Percentiles rank a stretch among this genome's conserved stretches.
Evolutionary conservation across 106 monocot genomes (phyloP).

Genomic region (Dendrobium nobile): DNA sequence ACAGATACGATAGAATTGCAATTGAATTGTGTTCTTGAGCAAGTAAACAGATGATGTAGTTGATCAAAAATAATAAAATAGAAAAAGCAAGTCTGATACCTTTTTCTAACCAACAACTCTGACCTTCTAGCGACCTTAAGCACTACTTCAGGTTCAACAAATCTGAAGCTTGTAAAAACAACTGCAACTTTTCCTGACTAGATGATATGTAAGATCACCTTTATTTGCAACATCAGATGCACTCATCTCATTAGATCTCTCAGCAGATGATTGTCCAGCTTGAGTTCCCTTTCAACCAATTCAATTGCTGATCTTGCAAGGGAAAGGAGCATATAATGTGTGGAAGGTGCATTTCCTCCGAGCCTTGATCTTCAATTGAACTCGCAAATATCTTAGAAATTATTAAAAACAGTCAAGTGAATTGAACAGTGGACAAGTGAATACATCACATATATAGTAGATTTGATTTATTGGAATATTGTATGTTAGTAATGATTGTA

Average conservation of each 20-base stretch:
- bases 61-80: constrained; percentile 5
- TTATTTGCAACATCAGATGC: constrained; percentile 18
- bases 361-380: constrained; percentile 95
- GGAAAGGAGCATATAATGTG: constrained; percentile 92
- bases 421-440: too few species aligned
- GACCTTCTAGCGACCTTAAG: constrained; percentile 75
- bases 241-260: constrained; percentile 8
- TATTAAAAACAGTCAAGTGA: too few species aligned
- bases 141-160: constrained; percentile 93
- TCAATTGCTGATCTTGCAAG: constrained; percentile 79
- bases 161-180: constrained; percentile 81
- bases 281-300: constrained; percentile 19
- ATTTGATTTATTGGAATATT: too few species aligned
- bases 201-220: constrained; percentile 13
- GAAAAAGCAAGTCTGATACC: constrained; percentile 26
- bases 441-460: too few species aligned
- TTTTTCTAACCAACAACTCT: constrained; percentile 95
- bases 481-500: too few species aligned
- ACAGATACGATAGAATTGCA: neutral
- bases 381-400: constrained; percentile 97
- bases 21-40: neutral
- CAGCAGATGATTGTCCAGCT: constrained; percentile 8
- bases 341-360: constrained; percentile 75
- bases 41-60: neutral
- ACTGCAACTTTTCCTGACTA: constrained; percentile 75